Percentiles rank a stretch among this genome's conserved stretches.
These are phyloP conservation scores for Emergomyces orientalis DNA, from an alignment of 2,329 filamentous ascomycete genomes.

Conservation along the genomic window DNA sequence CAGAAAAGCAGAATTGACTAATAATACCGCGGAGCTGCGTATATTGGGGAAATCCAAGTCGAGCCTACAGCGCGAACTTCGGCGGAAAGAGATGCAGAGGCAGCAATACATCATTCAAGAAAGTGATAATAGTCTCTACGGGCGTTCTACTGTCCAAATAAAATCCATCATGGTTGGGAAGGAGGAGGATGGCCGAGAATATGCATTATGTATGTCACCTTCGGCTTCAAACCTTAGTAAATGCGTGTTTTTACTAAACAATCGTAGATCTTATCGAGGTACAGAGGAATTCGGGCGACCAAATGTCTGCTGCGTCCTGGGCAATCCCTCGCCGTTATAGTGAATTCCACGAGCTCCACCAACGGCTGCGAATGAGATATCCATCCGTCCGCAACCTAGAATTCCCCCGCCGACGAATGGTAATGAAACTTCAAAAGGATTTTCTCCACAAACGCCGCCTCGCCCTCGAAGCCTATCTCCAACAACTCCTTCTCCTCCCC, in stretches of 20 bases:
- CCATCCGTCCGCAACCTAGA: slow-evolving; percentile 81
- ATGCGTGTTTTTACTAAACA: background rate
- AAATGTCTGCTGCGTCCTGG: slow-evolving; percentile 96
- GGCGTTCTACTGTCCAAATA: slow-evolving; percentile 79
- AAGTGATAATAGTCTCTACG: slow-evolving; percentile 93
- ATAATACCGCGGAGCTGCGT: slow-evolving; percentile 85
- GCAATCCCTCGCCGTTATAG: slow-evolving; percentile 86
- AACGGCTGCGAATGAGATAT: slow-evolving; percentile 74
- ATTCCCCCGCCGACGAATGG: slow-evolving; percentile 81
- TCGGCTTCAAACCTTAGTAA: background rate
- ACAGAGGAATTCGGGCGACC: slow-evolving; percentile 77
- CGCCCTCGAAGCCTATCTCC: slow-evolving; percentile 76
- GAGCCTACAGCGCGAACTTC: slow-evolving; percentile 83
- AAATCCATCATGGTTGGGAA: slow-evolving; percentile 86
- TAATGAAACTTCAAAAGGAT: slow-evolving; percentile 94
- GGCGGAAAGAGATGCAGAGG: slow-evolving; percentile 86
- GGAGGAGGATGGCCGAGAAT: slow-evolving; percentile 88
- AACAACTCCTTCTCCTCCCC: slow-evolving; percentile 71
- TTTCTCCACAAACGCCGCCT: slow-evolving; percentile 82
- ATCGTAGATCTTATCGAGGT: slow-evolving; percentile 72
- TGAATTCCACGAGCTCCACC: slow-evolving; percentile 93
- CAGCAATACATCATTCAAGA: slow-evolving; percentile 97
- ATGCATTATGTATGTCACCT: slow-evolving; percentile 62
- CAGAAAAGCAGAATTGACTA: slow-evolving; percentile 90
- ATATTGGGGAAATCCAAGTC: slow-evolving; percentile 91